Percentiles rank a stretch among this genome's conserved stretches.
Evolutionary conservation across 768 basidiomycete genomes (phyloP).

Genomic region (Zangia roseola): DNA sequence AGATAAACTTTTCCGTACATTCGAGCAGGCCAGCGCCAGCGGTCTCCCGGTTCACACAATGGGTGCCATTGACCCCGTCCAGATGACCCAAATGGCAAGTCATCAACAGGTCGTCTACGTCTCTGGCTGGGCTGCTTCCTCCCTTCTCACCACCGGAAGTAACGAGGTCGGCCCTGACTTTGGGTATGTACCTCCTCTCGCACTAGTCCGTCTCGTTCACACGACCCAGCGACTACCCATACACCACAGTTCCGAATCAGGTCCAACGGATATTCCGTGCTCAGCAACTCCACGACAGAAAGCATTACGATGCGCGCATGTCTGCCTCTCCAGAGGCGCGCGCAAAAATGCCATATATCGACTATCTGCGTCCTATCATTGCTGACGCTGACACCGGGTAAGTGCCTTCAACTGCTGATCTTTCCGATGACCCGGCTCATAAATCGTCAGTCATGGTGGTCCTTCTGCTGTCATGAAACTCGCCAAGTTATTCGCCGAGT

Average conservation of each 20-base stretch:
- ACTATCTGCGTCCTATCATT: conserved; percentile 90
- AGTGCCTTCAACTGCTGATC: conserved; percentile 18
- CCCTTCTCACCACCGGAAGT: conserved; percentile 82
- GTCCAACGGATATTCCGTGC: conserved; percentile 90
- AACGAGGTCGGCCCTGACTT: conserved; percentile 94
- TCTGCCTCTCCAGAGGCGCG: conserved; percentile 60
- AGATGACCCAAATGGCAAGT: conserved; percentile 92
- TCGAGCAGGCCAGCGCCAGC: conserved; percentile 60
- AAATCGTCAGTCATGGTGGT: conserved; percentile 72
- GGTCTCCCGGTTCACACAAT: conserved; percentile 82
- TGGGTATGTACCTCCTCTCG: conserved; percentile 45
- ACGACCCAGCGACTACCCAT: conserved; percentile 78
- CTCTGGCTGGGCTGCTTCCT: conserved; percentile 90
- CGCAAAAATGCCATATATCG: conserved; percentile 71
- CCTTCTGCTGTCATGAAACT: conserved; percentile 95
- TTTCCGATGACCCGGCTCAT: conserved; percentile 3
- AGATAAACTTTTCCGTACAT: conserved; percentile 75
- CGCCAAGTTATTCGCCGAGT: conserved; percentile 92
- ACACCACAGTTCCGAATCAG: conserved; percentile 95
- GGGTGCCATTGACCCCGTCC: conserved; percentile 91
- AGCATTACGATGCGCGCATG: conserved; percentile 87
- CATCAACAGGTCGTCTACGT: conserved; percentile 87
- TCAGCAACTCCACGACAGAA: conserved; percentile 90
- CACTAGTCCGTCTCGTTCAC: background rate
- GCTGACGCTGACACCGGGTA: conserved; percentile 95